Evolutionary conservation across 495 filamentous ascomycete genomes (phyloP).

Genomic region (Aspergillus heteromorphus): DNA sequence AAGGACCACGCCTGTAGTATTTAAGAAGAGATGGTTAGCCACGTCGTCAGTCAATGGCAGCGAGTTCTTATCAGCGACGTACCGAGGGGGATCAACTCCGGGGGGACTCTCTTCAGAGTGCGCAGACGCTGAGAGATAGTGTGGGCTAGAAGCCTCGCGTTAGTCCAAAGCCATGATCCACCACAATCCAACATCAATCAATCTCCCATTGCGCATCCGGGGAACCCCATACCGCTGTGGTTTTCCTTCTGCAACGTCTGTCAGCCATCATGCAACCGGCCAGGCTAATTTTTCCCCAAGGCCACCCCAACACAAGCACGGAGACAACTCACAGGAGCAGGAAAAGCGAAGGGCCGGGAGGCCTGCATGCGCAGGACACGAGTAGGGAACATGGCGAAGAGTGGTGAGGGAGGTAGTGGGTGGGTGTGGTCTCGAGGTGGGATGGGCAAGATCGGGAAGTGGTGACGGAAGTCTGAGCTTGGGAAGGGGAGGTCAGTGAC

Average conservation of each 20-base stretch:
- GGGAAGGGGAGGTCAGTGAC: slow-evolving; percentile 7
- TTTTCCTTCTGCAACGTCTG: slow-evolving; percentile 64
- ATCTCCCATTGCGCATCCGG: slow-evolving; percentile 14
- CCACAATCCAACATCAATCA: neutral
- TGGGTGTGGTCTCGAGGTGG: slow-evolving; percentile 8
- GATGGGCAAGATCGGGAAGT: slow-evolving; percentile 17
- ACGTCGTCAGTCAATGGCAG: neutral
- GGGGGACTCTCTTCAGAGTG: slow-evolving; percentile 77
- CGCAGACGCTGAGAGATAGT: slow-evolving; percentile 95
- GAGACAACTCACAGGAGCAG: slow-evolving; percentile 67
- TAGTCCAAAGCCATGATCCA: slow-evolving; percentile 20
- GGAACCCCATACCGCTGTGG: slow-evolving; percentile 63
- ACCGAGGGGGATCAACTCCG: slow-evolving; percentile 95
- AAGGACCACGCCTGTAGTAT: slow-evolving; percentile 70
- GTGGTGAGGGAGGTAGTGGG: slow-evolving; percentile 2
- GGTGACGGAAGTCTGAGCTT: slow-evolving; percentile 25
- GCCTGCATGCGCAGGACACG: slow-evolving; percentile 52
- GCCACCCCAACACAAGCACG: slow-evolving; percentile 2
- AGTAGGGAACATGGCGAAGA: slow-evolving; percentile 61
- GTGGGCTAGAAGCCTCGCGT: slow-evolving; percentile 60
- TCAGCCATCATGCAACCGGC: slow-evolving; percentile 30
- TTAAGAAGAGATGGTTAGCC: slow-evolving; percentile 18
- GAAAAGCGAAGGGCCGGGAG: slow-evolving; percentile 60
- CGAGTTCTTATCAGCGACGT: slow-evolving; percentile 31
- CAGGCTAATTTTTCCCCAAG: slow-evolving; percentile 13